phyloP scores from a whole-genome alignment of 2,329 filamentous ascomycete species.

The Dryadomyces quercivorus region DNA sequence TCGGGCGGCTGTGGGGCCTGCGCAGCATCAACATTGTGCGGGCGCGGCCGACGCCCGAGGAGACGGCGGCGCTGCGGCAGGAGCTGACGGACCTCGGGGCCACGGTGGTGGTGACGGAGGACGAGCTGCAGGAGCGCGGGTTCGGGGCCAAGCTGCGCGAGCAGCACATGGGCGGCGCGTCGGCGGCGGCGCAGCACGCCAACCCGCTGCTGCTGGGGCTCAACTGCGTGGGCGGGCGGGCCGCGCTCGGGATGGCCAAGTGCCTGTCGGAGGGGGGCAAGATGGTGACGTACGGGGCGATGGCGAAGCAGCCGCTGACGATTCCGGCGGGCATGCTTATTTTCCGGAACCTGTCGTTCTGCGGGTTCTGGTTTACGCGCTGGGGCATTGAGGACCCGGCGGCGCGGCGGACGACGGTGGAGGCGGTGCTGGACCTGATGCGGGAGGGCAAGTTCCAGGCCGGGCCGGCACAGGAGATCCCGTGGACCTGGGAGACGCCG shows the following conservation, averaged over 20 bases:
- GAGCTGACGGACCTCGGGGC: slow-evolving; percentile 45
- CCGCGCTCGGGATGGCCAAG: slow-evolving; percentile 67
- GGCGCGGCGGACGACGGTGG: slow-evolving; percentile 69
- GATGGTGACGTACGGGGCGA: slow-evolving; percentile 90
- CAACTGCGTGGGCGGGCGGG: slow-evolving; percentile 90
- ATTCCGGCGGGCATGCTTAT: slow-evolving; percentile 79
- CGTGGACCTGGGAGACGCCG: slow-evolving; percentile 74
- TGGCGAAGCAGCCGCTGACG: slow-evolving; percentile 76
- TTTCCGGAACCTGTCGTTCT: slow-evolving; percentile 81
- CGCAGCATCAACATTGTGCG: slow-evolving; percentile 85
- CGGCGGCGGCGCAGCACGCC: slow-evolving; percentile 30
- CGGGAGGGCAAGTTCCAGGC: slow-evolving; percentile 69
- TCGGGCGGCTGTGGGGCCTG: slow-evolving; percentile 75
- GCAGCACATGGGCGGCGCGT: slow-evolving; percentile 57
- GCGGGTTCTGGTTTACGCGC: slow-evolving; percentile 88
- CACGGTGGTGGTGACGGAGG: slow-evolving; percentile 43
- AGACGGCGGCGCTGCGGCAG: slow-evolving; percentile 45
- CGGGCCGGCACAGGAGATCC: slow-evolving; percentile 67
- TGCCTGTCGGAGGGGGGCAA: slow-evolving; percentile 55
- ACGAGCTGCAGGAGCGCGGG: slow-evolving; percentile 40
- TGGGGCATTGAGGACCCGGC: slow-evolving; percentile 70
- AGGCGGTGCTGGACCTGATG: slow-evolving; percentile 68
- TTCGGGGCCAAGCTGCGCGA: slow-evolving; percentile 44
- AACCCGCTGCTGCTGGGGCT: slow-evolving; percentile 59
- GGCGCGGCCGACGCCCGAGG: slow-evolving; percentile 50